These are phyloP conservation scores for Porcisia deanei DNA, from an alignment of 208 protist genomes.

Conservation along the genomic window DNA sequence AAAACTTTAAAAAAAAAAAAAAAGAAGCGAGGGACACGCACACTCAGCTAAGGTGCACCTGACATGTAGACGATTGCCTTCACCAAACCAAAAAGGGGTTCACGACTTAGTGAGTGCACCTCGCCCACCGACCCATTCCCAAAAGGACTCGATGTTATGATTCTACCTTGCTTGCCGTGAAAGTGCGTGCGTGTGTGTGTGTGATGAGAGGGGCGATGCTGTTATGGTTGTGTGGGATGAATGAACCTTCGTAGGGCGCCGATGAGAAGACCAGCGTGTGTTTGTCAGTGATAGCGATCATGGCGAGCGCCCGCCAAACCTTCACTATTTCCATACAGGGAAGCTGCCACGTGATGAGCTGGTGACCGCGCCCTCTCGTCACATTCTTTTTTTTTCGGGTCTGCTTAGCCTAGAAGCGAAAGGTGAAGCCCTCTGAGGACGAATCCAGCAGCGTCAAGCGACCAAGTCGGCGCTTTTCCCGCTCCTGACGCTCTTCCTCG, in stretches of 20 bases:
- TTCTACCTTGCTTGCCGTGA: not conserved
- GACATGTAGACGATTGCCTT: not conserved
- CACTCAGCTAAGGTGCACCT: not conserved
- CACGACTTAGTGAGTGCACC: not conserved
- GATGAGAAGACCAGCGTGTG: not conserved
- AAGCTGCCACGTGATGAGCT: not conserved
- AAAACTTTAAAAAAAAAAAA: too few species aligned
- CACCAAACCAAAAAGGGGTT: not conserved
- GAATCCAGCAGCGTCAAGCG: constrained; percentile 56
- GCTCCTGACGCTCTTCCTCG: constrained; percentile 48
- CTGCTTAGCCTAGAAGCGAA: constrained; percentile 55
- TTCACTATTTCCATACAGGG: not conserved
- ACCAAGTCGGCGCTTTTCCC: constrained; percentile 43
- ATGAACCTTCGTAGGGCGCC: not conserved
- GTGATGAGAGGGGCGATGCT: not conserved
- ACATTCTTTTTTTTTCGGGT: not conserved
- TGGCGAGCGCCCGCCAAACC: not conserved
- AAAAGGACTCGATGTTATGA: not conserved
- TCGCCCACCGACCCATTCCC: too few species aligned
- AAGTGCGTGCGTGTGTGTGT: not conserved
- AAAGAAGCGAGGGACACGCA: not conserved
- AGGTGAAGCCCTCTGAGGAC: constrained; percentile 68
- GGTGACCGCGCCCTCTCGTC: not conserved
- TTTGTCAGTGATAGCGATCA: not conserved
- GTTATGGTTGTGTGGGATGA: not conserved